These are phyloP conservation scores for Vitis riparia DNA, from an alignment of 164 flowering plant species.

Conservation along the genomic window DNA sequence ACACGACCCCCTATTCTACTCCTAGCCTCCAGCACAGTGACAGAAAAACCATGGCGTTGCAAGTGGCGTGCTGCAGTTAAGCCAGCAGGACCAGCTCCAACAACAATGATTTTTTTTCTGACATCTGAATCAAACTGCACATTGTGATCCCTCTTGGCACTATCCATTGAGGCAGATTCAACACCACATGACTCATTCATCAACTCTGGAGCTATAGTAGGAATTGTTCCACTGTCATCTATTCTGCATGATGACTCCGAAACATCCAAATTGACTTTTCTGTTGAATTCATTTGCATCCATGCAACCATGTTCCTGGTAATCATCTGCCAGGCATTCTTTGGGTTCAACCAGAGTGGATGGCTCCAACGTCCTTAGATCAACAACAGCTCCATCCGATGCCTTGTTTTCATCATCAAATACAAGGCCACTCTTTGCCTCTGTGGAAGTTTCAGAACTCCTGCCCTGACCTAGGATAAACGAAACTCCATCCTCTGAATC, in stretches of 20 bases:
- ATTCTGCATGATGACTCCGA: slow-evolving; percentile 23
- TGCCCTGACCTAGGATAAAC: slow-evolving; percentile 52
- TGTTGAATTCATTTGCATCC: slow-evolving; percentile 20
- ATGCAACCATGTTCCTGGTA: slow-evolving; percentile 18
- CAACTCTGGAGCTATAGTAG: slow-evolving; percentile 14
- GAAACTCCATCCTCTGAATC: slow-evolving; percentile 76
- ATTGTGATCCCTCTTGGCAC: slow-evolving; percentile 12
- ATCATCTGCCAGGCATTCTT: slow-evolving; percentile 26
- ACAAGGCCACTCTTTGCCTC: slow-evolving; percentile 29
- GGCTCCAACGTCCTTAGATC: slow-evolving; percentile 21
- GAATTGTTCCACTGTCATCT: slow-evolving; percentile 20
- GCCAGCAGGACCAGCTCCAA: slow-evolving; percentile 99
- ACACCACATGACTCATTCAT: slow-evolving; percentile 17
- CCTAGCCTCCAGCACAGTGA: slow-evolving; percentile 87
- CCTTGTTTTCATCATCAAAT: slow-evolving; percentile 21
- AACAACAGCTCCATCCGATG: slow-evolving; percentile 16
- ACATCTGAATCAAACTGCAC: slow-evolving; percentile 32
- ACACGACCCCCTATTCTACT: slow-evolving; percentile 94
- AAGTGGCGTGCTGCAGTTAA: slow-evolving; percentile 96
- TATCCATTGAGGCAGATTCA: slow-evolving; percentile 18
- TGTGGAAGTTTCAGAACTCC: slow-evolving; percentile 29
- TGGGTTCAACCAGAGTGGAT: slow-evolving; percentile 20
- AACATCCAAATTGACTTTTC: slow-evolving; percentile 18
- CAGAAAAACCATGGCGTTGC: slow-evolving; percentile 90
- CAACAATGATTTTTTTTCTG: slow-evolving; percentile 59